A percentile compares a stretch with the other conserved stretches of the same genome.
Conservation (phyloP, 768 basidiomycete species). For the Tricholoma saponaceum region DNA sequence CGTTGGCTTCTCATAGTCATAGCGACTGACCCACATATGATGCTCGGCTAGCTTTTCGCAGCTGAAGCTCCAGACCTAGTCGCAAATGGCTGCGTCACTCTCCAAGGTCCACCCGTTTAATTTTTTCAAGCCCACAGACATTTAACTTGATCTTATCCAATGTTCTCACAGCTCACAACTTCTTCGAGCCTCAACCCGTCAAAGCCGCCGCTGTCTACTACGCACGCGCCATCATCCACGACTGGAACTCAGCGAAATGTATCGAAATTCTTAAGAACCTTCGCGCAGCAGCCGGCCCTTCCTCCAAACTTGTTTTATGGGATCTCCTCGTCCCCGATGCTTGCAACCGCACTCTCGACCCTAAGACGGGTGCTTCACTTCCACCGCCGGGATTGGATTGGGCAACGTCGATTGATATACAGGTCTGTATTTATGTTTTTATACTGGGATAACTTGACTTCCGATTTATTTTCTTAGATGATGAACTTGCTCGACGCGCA, state of each 20-base stretch:
- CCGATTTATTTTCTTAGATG: constrained; percentile 18
- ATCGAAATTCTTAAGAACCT: constrained; percentile 23
- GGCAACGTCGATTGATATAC: constrained; percentile 19
- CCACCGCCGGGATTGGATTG: constrained; percentile 20
- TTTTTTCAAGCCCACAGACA: not conserved
- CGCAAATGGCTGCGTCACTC: constrained; percentile 17
- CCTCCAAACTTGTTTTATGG: constrained; percentile 22
- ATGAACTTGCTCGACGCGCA: constrained; percentile 21
- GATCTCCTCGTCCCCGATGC: constrained; percentile 18
- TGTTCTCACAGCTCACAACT: constrained; percentile 23
- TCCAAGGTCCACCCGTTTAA: constrained; percentile 19
- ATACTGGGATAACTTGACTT: not conserved
- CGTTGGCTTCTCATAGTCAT: not conserved
- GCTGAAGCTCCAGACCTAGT: constrained; percentile 21
- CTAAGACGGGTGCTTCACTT: constrained; percentile 10
- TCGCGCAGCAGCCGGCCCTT: constrained; percentile 17
- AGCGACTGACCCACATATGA: not conserved
- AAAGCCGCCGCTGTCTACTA: constrained; percentile 23
- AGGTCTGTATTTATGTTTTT: constrained; percentile 12
- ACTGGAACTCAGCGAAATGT: constrained; percentile 21
- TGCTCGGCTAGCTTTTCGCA: constrained; percentile 21
- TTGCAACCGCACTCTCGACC: constrained; percentile 6
- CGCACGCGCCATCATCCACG: constrained; percentile 27
- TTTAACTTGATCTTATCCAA: not conserved
- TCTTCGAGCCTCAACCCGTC: constrained; percentile 27